Evolutionary conservation across 352 stramenopile species (phyloP).

Genomic region (Phytopythium helicoides): DNA sequence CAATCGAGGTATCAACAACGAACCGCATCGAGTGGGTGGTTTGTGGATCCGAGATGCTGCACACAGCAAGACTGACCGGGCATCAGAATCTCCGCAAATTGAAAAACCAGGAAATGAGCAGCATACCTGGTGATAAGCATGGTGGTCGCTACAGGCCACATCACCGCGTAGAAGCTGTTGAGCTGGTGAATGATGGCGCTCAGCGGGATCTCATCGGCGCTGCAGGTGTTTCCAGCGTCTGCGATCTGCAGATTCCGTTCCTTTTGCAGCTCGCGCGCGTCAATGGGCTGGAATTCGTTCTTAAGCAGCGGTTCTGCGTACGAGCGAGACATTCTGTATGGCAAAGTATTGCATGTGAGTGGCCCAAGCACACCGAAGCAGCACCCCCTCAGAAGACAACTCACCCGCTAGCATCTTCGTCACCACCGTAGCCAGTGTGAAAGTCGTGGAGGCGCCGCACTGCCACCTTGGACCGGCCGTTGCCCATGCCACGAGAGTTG

Average conservation of each 20-base stretch:
- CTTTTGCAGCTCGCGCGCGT: slow-evolving; percentile 7
- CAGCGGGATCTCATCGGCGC: slow-evolving; percentile 25
- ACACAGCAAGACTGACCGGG: slow-evolving; percentile 40
- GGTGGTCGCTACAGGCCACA: slow-evolving; percentile 69
- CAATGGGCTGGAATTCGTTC: slow-evolving; percentile 7
- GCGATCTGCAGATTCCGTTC: slow-evolving; percentile 15
- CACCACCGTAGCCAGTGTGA: slow-evolving; percentile 19
- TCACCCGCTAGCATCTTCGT: slow-evolving; percentile 3
- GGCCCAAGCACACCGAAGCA: too few species aligned
- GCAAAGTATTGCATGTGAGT: background rate
- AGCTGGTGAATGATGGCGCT: slow-evolving; percentile 50
- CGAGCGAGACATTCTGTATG: slow-evolving; percentile 20
- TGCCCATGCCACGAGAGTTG: slow-evolving; percentile 25
- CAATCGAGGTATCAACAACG: slow-evolving; percentile 2
- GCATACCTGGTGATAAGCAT: slow-evolving; percentile 66
- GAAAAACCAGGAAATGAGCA: background rate
- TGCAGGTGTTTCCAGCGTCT: slow-evolving; percentile 7
- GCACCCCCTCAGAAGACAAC: too few species aligned
- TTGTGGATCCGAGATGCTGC: slow-evolving; percentile 39
- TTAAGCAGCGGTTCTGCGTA: slow-evolving; percentile 59
- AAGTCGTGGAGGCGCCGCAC: slow-evolving; percentile 26
- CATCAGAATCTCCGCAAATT: background rate
- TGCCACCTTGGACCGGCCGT: slow-evolving; percentile 25
- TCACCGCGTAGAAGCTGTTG: slow-evolving; percentile 71
- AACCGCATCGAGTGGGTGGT: slow-evolving; percentile 63